Conservation (phyloP, 805 yeast species). For the Wickerhamiella sorbophila region DNA sequence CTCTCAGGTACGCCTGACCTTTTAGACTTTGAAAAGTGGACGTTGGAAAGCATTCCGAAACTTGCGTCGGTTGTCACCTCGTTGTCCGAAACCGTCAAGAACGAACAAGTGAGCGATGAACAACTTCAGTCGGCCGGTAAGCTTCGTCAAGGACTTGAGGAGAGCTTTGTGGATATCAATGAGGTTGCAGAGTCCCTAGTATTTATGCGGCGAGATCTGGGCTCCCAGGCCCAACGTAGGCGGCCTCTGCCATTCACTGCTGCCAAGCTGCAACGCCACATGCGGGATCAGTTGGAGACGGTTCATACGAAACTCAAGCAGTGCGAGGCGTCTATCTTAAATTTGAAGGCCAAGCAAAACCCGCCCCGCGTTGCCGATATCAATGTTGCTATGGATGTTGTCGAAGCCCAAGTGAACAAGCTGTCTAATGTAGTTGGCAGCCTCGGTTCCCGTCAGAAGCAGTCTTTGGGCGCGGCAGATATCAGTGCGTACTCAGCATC, state of each 20-base stretch:
- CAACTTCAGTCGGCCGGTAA: background rate
- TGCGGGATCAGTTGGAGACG: conserved; percentile 1
- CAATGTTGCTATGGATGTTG: conserved; percentile 2
- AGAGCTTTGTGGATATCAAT: background rate
- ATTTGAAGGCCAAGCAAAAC: conserved; percentile 1
- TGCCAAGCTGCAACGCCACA: conserved; percentile 3
- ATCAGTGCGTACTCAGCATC: background rate
- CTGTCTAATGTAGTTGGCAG: background rate
- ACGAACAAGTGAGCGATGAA: background rate
- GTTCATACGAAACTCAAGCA: background rate
- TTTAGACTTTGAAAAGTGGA: conserved; percentile 5
- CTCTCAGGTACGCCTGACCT: background rate
- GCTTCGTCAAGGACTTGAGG: background rate
- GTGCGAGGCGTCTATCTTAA: conserved; percentile 5
- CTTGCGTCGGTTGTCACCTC: background rate
- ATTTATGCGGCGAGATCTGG: background rate
- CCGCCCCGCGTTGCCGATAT: conserved; percentile 5
- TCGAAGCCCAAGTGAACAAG: conserved; percentile 3
- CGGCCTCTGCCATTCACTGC: conserved; percentile 7
- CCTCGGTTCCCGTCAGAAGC: too few species aligned
- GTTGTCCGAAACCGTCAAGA: background rate
- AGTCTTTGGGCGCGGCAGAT: too few species aligned
- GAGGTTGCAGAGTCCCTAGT: background rate
- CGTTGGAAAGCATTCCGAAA: background rate
- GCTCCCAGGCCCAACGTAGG: background rate